Evolutionary conservation across 2,329 filamentous ascomycete species (phyloP).

Genomic region (Ambrosiella beaveri): DNA sequence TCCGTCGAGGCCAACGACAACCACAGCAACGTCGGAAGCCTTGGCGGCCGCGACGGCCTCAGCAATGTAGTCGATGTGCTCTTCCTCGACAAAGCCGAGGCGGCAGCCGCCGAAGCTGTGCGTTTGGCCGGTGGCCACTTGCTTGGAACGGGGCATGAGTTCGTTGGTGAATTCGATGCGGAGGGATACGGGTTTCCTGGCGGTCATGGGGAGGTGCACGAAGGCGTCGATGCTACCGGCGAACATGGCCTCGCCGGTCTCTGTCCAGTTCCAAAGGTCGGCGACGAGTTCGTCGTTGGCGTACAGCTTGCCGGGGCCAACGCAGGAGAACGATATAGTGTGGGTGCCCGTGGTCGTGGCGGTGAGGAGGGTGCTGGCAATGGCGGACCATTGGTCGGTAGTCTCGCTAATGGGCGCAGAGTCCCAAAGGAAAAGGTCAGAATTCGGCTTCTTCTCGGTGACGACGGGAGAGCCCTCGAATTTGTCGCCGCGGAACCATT

Average conservation of each 20-base stretch:
- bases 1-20: conserved; percentile 52
- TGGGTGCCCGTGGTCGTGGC: conserved; percentile 43
- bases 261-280: conserved; percentile 52
- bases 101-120: conserved; percentile 55
- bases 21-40: conserved; percentile 47
- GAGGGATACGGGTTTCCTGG: conserved; percentile 41
- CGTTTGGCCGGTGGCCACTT: conserved; percentile 37
- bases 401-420: conserved; percentile 43
- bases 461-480: conserved; percentile 41
- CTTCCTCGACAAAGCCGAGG: conserved; percentile 52
- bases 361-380: conserved; percentile 42
- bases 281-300: conserved; percentile 42
- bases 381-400: conserved; percentile 46
- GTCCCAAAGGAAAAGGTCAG: conserved; percentile 54
- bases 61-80: conserved; percentile 43
- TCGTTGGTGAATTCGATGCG: conserved; percentile 50
- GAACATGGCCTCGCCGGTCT: conserved; percentile 55
- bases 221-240: conserved; percentile 49
- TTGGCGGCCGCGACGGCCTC: conserved; percentile 46
- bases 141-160: conserved; percentile 42
- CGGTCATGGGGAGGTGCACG: conserved; percentile 41
- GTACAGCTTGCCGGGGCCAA: conserved; percentile 45
- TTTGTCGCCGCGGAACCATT: conserved; percentile 47
- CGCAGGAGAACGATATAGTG: conserved; percentile 50
- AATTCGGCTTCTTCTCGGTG: conserved; percentile 42